A percentile compares a stretch with the other conserved stretches of the same genome.
These are phyloP conservation scores for Agarophyton chilense DNA, from an alignment of 23 red algal species.

Conservation along the genomic window DNA sequence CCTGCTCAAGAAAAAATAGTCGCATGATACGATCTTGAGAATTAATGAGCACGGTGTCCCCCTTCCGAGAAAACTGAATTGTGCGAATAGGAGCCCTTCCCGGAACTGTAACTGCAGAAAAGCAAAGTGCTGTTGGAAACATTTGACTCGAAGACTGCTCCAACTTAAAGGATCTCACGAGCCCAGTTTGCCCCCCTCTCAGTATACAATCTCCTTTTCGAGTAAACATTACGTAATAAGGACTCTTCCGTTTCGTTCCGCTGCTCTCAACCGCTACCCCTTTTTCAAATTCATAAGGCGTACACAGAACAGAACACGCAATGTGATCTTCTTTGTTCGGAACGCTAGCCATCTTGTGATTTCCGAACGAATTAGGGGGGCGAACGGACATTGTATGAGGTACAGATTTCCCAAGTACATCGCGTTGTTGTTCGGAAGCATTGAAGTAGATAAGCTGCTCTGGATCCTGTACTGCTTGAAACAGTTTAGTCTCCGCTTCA, in stretches of 20 bases:
- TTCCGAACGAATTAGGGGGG: conserved; percentile 35
- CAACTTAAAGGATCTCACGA: conserved; percentile 38
- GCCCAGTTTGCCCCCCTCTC: conserved; percentile 50
- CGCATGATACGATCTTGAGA: conserved; percentile 73
- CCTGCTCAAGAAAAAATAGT: conserved; percentile 36
- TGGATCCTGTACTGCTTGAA: conserved; percentile 30
- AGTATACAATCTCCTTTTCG: conserved; percentile 4
- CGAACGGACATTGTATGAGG: neutral
- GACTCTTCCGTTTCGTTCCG: conserved; percentile 28
- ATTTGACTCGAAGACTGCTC: neutral
- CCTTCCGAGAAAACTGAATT: conserved; percentile 44
- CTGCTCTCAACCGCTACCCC: conserved; percentile 40
- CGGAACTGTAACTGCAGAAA: conserved; percentile 37
- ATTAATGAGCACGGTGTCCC: conserved; percentile 48
- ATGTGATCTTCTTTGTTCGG: conserved; percentile 6
- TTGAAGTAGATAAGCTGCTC: conserved; percentile 2
- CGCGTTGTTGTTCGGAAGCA: neutral
- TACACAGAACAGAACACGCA: conserved; percentile 24
- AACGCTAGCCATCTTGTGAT: conserved; percentile 39
- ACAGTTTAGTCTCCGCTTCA: conserved; percentile 9
- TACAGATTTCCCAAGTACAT: conserved; percentile 12
- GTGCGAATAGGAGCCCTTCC: conserved; percentile 53
- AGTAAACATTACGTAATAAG: conserved; percentile 42
- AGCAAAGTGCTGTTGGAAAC: conserved; percentile 3
- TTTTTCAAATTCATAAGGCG: conserved; percentile 37